Conservation (phyloP, 441 rosid species). For the Croton setiger region DNA sequence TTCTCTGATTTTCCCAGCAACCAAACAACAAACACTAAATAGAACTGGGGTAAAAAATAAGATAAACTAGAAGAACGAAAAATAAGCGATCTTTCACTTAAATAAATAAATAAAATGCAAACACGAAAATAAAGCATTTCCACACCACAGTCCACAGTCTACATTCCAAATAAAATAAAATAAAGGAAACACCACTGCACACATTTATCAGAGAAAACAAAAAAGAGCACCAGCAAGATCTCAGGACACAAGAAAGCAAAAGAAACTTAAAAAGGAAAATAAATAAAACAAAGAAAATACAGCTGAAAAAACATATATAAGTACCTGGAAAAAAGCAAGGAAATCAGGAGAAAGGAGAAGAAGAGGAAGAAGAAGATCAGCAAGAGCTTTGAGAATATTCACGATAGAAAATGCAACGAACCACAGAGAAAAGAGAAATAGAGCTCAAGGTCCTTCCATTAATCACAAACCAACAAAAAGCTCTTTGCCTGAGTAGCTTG, state of each 20-base stretch:
- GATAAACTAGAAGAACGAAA: background rate
- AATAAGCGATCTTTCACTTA: background rate
- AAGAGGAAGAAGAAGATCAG: conserved; percentile 17
- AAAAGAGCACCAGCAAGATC: conserved; percentile 20
- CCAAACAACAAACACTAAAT: background rate
- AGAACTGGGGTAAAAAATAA: background rate
- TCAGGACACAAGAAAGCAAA: conserved; percentile 6
- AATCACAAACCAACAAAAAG: conserved; percentile 52
- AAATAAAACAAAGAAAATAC: background rate
- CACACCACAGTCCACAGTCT: background rate
- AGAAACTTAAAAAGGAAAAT: background rate
- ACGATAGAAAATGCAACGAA: conserved; percentile 19
- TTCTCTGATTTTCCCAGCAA: background rate
- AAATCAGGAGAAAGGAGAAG: conserved; percentile 3
- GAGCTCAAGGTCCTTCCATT: conserved; percentile 58
- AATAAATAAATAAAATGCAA: background rate
- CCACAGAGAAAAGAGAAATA: conserved; percentile 19
- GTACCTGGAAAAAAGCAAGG: conserved; percentile 21
- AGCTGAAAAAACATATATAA: background rate
- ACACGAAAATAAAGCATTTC: background rate
- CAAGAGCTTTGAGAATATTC: conserved; percentile 8
- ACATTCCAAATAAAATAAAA: background rate
- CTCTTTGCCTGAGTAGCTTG: conserved; percentile 27
- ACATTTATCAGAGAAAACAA: conserved; percentile 6
- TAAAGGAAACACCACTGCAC: background rate